These are phyloP conservation scores for Trichomonascaceae sp. DNA, from an alignment of 1,139 yeast species.

Conservation along the genomic window DNA sequence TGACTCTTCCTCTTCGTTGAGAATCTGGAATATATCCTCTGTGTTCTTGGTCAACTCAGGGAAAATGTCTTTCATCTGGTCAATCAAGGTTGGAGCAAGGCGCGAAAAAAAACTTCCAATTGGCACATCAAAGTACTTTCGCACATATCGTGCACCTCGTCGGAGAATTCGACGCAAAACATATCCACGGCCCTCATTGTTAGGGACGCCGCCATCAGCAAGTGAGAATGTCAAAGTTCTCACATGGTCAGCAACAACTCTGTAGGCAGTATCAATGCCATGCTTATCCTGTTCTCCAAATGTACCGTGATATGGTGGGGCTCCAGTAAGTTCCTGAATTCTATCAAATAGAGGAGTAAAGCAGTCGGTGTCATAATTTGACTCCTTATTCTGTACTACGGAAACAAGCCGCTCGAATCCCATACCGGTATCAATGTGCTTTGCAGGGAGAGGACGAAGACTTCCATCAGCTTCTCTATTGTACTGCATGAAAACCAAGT, in stretches of 20 bases:
- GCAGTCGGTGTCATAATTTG: slow-evolving; percentile 96
- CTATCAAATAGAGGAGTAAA: slow-evolving; percentile 78
- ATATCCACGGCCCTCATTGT: slow-evolving; percentile 98
- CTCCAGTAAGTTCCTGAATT: slow-evolving; percentile 90
- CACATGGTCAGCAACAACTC: slow-evolving; percentile 97
- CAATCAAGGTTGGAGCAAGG: slow-evolving; percentile 88
- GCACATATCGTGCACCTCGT: slow-evolving; percentile 95
- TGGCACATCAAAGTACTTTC: slow-evolving; percentile 93
- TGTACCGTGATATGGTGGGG: slow-evolving; percentile 82
- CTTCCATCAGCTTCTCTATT: slow-evolving; percentile 90
- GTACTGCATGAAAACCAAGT: slow-evolving; percentile 90
- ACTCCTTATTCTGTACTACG: slow-evolving; percentile 78
- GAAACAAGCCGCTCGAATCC: slow-evolving; percentile 98
- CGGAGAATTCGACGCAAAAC: slow-evolving; percentile 93
- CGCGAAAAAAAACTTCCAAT: slow-evolving; percentile 90
- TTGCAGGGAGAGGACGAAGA: slow-evolving; percentile 77
- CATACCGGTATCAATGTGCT: slow-evolving; percentile 97
- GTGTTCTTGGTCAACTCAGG: slow-evolving; percentile 79
- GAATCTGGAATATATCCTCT: slow-evolving; percentile 75
- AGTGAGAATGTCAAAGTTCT: slow-evolving; percentile 94
- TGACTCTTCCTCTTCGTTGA: slow-evolving; percentile 92
- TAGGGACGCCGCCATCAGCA: slow-evolving; percentile 98
- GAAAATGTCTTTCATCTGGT: slow-evolving; percentile 79
- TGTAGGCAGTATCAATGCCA: slow-evolving; percentile 95
- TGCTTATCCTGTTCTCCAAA: slow-evolving; percentile 89